A percentile compares a stretch with the other conserved stretches of the same genome.
phyloP scores from a whole-genome alignment of 129 eudicot species.

The Tagetes erecta region DNA sequence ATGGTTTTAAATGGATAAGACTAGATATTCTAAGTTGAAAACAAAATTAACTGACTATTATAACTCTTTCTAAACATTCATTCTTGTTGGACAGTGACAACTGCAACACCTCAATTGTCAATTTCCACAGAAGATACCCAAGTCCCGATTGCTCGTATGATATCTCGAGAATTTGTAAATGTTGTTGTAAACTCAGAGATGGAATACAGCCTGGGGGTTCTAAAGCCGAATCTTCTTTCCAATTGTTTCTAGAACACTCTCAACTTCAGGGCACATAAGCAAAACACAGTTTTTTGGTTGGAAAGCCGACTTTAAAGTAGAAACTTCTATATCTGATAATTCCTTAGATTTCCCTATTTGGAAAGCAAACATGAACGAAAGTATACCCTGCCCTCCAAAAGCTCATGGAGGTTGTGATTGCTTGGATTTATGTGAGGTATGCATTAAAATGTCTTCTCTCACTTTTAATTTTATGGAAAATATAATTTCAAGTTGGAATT shows the following conservation, averaged over 20 bases:
- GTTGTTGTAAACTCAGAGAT: constrained; percentile 73
- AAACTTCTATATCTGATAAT: constrained; percentile 22
- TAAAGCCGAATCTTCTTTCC: constrained; percentile 50
- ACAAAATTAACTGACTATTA: too few species aligned
- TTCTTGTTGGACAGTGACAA: constrained; percentile 72
- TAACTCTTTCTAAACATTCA: too few species aligned
- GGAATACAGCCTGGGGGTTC: constrained; percentile 68
- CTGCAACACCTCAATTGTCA: constrained; percentile 90
- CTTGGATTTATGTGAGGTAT: constrained; percentile 89
- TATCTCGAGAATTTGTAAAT: constrained; percentile 69
- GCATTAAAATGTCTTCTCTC: constrained; percentile 14
- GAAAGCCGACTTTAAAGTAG: constrained; percentile 32
- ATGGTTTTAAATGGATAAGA: background rate
- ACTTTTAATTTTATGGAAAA: background rate
- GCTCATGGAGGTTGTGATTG: constrained; percentile 91
- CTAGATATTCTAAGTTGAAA: background rate
- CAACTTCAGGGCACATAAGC: constrained; percentile 29
- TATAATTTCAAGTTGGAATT: background rate
- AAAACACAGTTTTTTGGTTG: constrained; percentile 26
- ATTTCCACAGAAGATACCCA: constrained; percentile 90
- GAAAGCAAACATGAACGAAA: constrained; percentile 53
- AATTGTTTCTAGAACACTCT: constrained; percentile 40
- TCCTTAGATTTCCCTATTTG: constrained; percentile 50
- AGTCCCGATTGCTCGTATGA: constrained; percentile 74
- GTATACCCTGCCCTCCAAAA: constrained; percentile 80